Percentiles rank a stretch among this genome's conserved stretches.
Evolutionary conservation across 176 grass and related monocot species (phyloP).

Genomic region (Poa pratensis): DNA sequence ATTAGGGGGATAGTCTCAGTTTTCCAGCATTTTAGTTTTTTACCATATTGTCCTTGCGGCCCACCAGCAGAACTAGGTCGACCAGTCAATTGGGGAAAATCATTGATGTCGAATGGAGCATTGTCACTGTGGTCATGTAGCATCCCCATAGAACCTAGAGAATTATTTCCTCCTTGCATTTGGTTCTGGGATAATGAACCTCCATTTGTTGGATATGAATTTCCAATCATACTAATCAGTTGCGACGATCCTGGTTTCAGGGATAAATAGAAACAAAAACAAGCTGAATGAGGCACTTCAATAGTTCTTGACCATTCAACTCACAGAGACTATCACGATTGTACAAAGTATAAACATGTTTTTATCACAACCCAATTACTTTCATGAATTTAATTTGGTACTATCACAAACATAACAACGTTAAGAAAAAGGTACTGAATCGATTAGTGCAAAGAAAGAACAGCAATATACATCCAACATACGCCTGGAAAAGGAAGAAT

Average conservation of each 20-base stretch:
- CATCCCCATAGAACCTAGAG: conserved; percentile 89
- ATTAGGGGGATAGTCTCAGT: neutral
- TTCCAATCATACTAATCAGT: conserved; percentile 89
- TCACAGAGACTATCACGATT: neutral
- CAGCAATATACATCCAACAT: neutral
- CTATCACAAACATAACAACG: neutral
- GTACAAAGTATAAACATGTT: conserved; percentile 20
- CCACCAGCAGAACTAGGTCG: conserved; percentile 93
- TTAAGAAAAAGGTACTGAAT: neutral
- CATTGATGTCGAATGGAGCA: conserved; percentile 94
- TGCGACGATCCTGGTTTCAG: conserved; percentile 57
- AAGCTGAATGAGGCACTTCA: conserved; percentile 27
- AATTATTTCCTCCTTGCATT: conserved; percentile 85
- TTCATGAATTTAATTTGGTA: conserved; percentile 17
- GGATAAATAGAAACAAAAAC: conserved; percentile 26
- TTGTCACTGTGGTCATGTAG: conserved; percentile 78
- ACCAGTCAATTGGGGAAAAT: conserved; percentile 94
- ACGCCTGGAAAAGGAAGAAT: conserved; percentile 13
- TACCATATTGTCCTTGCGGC: conserved; percentile 97
- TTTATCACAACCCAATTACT: conserved; percentile 15
- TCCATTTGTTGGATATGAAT: conserved; percentile 78
- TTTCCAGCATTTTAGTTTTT: conserved; percentile 36
- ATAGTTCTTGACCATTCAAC: conserved; percentile 2
- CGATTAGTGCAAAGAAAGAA: neutral
- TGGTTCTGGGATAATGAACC: conserved; percentile 84